Percentiles rank a stretch among this genome's conserved stretches.
Evolutionary conservation across 305 asterid genomes (phyloP).

Genomic region (Stenogyne calaminthoides): DNA sequence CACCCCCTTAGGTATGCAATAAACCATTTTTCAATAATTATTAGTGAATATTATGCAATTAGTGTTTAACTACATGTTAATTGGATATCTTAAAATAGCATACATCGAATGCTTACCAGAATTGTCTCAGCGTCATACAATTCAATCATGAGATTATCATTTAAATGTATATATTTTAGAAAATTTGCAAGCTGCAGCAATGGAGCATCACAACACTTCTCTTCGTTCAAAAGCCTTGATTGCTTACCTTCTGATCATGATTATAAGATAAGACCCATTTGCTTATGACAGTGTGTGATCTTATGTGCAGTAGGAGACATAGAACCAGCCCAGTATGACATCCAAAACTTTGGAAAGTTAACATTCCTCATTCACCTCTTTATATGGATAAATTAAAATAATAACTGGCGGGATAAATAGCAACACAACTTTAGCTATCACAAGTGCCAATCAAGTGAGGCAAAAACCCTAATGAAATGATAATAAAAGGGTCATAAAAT

Average conservation of each 20-base stretch:
- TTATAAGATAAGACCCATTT: conserved; percentile 16
- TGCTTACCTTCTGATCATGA: neutral
- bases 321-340: neutral
- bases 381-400: neutral
- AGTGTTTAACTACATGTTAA: neutral
- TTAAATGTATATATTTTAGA: neutral
- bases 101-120: neutral
- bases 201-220: neutral
- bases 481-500: neutral
- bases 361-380: neutral
- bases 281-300: neutral
- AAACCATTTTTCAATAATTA: neutral
- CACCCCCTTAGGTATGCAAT: neutral
- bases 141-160: neutral
- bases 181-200: neutral
- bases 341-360: neutral
- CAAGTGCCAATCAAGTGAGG: neutral
- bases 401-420: neutral
- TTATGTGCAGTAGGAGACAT: neutral
- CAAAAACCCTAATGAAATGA: neutral
- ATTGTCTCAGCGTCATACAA: neutral
- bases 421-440: neutral
- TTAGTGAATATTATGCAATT: neutral
- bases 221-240: neutral
- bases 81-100: neutral